A percentile compares a stretch with the other conserved stretches of the same genome.
These are phyloP conservation scores for Corynespora cassiicola DNA, from an alignment of 2,329 filamentous ascomycete genomes.

Conservation along the genomic window DNA sequence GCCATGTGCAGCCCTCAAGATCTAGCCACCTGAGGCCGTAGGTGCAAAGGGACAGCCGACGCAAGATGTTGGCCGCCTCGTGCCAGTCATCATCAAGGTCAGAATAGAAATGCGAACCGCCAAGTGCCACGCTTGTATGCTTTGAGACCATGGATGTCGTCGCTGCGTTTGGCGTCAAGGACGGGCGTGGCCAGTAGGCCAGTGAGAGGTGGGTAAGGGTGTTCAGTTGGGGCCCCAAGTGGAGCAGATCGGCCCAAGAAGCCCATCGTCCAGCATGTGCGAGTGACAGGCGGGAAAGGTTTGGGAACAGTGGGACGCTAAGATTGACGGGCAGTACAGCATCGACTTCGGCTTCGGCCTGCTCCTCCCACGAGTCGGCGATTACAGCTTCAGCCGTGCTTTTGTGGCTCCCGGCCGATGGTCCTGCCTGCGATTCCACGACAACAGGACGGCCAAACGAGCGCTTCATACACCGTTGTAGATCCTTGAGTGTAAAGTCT, in stretches of 20 bases:
- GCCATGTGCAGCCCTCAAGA: conserved; percentile 67
- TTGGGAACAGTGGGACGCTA: conserved; percentile 51
- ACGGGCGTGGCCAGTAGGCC: conserved; percentile 67
- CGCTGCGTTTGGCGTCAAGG: conserved; percentile 60
- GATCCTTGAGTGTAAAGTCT: conserved; percentile 55
- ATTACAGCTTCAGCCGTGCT: no score
- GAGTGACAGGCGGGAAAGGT: conserved; percentile 65
- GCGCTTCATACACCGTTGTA: conserved; percentile 52
- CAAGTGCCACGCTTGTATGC: conserved; percentile 53
- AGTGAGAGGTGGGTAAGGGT: conserved; percentile 68
- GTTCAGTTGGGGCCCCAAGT: conserved; percentile 59
- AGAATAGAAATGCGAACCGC: conserved; percentile 61
- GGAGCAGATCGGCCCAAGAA: conserved; percentile 63
- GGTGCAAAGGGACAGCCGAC: conserved; percentile 61
- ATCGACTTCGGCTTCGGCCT: conserved; percentile 22
- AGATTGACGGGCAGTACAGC: conserved; percentile 22
- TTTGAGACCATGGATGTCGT: conserved; percentile 53
- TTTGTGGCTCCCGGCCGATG: no score
- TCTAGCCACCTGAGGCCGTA: conserved; percentile 69
- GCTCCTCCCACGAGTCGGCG: conserved; percentile 57
- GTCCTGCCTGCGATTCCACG: no score
- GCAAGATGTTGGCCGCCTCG: conserved; percentile 63
- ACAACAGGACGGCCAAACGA: conserved; percentile 14
- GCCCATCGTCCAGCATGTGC: conserved; percentile 57
- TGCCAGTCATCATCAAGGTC: conserved; percentile 61